Conservation (phyloP, 2,329 filamentous ascomycete species). For the Myriangium duriaei region DNA sequence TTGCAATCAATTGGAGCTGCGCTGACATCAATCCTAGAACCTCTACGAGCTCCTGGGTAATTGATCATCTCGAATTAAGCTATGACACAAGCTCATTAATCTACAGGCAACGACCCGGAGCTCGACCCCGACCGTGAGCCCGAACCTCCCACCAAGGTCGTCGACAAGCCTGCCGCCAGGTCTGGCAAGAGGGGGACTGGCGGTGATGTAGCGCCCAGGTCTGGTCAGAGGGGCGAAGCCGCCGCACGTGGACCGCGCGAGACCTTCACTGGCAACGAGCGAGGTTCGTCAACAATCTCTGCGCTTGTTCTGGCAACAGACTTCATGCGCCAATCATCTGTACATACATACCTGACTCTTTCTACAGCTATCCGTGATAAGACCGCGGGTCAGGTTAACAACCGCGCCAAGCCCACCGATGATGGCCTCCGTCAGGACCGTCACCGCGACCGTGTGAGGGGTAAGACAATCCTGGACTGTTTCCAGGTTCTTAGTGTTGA, state of each 20-base stretch:
- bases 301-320: no score
- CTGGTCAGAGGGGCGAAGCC: constrained; percentile 27
- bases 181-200: constrained; percentile 79
- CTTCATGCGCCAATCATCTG: no score
- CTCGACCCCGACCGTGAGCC: constrained; percentile 62
- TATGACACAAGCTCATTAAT: constrained; percentile 13
- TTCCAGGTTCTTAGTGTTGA: constrained; percentile 2
- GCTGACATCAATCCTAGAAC: constrained; percentile 50
- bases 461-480: constrained; percentile 17
- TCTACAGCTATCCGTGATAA: constrained; percentile 75
- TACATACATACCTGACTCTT: background rate
- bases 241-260: constrained; percentile 43
- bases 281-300: constrained; percentile 60
- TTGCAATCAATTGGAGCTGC: no score
- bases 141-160: constrained; percentile 70
- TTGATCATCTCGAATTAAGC: constrained; percentile 8
- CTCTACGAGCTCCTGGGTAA: constrained; percentile 97
- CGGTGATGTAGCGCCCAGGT: constrained; percentile 49
- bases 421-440: constrained; percentile 46
- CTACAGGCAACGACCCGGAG: constrained; percentile 55
- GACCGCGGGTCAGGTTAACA: constrained; percentile 65
- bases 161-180: constrained; percentile 70
- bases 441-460: constrained; percentile 26
- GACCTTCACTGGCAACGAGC: constrained; percentile 64
- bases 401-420: constrained; percentile 68